Base-by-base conservation (phyloP, 2,329 filamentous ascomycete species). In the Aspergillus sp. region DNA sequence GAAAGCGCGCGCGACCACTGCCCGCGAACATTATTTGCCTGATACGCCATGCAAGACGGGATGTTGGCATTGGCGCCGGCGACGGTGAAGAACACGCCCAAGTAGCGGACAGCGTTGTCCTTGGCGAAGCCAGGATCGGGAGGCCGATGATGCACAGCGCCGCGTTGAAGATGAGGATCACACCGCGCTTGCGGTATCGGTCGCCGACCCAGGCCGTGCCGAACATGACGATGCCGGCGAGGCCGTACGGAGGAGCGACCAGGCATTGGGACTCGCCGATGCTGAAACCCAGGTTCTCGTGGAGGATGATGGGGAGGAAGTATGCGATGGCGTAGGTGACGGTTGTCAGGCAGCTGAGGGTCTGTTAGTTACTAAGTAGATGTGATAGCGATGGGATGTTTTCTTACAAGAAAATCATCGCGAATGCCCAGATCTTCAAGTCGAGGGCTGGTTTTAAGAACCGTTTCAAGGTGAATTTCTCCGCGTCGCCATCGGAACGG, bases 1-100 rank as follows among this genome's bases (percentile, higher is more conserved):
- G 77, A 80, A 44, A 91, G 78, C 1, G 84, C 84, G 29, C 85
- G 75, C 64, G 89, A 91, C 82, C 84, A 91, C 62, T 91, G 84
- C 0, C 84, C 85, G 33, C 82, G 77, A 51, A 93, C 80, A 58
- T 93, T 93, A 63, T 89, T 91, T 27, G 83, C 82, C 63, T 89
- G 84, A 64, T 85, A 89, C 0, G 82, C 73, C 65, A 93, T 75
- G 25, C 75, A 67, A 3, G 76, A 71, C 0, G 86, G 85, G 4
- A 91, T 68, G 52, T 91, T 91, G 44, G 78, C 72, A 57, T 86
- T 86, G 44, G 79, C 76, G 8, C 82, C 84, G 0, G 80, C 80
- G 0, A 80, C 80, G 16, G 76, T 70, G 28, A 88, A 63, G 64
- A 88, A 88, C 33, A 86, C 71, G 33, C 82, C 82, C 39, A 85